Base-by-base conservation (phyloP, 2,329 filamentous ascomycete species). In the Aspergillus sp. region DNA sequence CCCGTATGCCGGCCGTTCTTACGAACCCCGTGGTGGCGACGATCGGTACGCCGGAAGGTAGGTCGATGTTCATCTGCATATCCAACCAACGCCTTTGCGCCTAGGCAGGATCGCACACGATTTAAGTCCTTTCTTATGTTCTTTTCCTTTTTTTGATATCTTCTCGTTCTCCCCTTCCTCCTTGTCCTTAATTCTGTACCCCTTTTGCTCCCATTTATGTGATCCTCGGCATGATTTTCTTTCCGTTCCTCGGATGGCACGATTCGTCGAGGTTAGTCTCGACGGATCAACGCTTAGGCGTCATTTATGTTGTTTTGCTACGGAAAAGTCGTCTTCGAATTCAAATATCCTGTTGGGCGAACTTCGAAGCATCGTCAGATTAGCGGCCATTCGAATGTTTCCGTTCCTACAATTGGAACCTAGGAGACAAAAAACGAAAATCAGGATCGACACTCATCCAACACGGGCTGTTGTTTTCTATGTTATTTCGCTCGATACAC, bases 1-100 rank as follows among this genome's bases (percentile, higher is more conserved):
- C 7, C 45, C 56, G 4, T 58, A 58, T 33, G 24, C 56, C 40
- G 57, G 51, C 50, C 73, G 75, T 56, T 73, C 75, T 60, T 77
- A 76, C 54, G 73, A 77, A 56, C 68, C 70, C 55, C 70, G 71
- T 64, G 45, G 27, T 48, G 45, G 45, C 11, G 73, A 77, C 60
- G 75, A 77, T 60, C 70, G 75, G 59, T 75, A 76, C 63, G 69
- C 64, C 61, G 66, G 69, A 64, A 73, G 75, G 73, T 77, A 77
- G 73, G 73, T 73, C 66, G 64, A 64, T 61, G 50, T 62, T 58
- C 63, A 59, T 50, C 63, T 58, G 54, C 64, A 57, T 50, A 54
- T 64, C 63, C 58, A 66, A 54, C 37, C 53, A 48, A 27, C 56
- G 46, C 61, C 56, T 54, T 50, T 51, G n/a, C 51, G 33, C 39